Evolutionary conservation across 2,329 filamentous ascomycete species (phyloP).

Genomic region (Bretziella fagacearum): DNA sequence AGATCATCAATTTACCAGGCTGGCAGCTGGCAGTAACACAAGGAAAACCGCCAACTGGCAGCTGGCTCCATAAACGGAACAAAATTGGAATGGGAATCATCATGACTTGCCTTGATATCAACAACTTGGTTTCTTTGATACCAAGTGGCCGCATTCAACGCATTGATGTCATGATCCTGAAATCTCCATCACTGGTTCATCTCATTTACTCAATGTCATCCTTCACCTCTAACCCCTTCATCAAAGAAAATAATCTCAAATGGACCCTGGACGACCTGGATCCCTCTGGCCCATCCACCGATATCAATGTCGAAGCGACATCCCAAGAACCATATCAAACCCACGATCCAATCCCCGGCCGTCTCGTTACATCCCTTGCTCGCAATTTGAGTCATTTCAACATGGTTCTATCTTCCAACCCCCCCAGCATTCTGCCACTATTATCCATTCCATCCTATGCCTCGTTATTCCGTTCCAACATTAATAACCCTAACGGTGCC

Average conservation of each 20-base stretch:
- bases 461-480: constrained; percentile 23
- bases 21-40: background rate
- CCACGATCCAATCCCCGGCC: constrained; percentile 19
- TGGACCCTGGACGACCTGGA: constrained; percentile 22
- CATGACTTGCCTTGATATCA: no score
- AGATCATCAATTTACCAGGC: background rate
- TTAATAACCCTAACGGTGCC: constrained; percentile 22
- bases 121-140: no score
- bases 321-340: background rate
- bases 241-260: constrained; percentile 30
- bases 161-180: background rate
- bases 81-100: background rate
- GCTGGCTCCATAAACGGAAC: constrained; percentile 1
- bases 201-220: background rate
- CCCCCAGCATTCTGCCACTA: constrained; percentile 17
- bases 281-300: background rate
- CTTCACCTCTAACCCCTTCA: constrained; percentile 29
- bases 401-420: background rate
- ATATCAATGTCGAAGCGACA: background rate
- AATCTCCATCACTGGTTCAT: background rate
- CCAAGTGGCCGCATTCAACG: no score
- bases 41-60: no score
- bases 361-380: constrained; percentile 24
- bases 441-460: constrained; percentile 23
- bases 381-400: constrained; percentile 15